phyloP scores from a whole-genome alignment of 805 yeast genomes.

The Candida broadrunensis region DNA sequence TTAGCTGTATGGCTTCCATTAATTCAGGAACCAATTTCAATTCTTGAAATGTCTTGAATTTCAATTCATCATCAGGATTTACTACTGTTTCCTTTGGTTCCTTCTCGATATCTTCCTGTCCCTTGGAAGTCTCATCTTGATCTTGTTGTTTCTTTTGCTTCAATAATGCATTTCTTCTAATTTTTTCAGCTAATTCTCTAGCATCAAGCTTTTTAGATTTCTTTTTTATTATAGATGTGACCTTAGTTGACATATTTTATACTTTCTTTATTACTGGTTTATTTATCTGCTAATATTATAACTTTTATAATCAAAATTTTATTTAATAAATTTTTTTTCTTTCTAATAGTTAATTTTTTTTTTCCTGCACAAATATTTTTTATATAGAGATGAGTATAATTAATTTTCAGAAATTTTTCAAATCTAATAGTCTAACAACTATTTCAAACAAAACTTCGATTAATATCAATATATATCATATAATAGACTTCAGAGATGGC shows the following conservation, averaged over 20 bases:
- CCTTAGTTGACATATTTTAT: neutral
- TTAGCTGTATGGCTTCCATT: constrained; percentile 69
- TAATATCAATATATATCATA: no score
- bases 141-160: constrained; percentile 13
- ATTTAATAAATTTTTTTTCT: neutral
- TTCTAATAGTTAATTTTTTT: no score
- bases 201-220: constrained; percentile 30
- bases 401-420: neutral
- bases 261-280: no score
- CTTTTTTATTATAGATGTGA: constrained; percentile 9
- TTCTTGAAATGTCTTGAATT: constrained; percentile 46
- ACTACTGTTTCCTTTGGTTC: constrained; percentile 4
- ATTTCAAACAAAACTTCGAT: neutral
- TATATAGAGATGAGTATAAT: neutral
- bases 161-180: constrained; percentile 34
- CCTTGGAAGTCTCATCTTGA: constrained; percentile 5
- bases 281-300: no score
- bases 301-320: no score
- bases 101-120: constrained; percentile 2
- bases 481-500: constrained; percentile 22
- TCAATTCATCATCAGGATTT: constrained; percentile 17
- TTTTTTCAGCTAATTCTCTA: constrained; percentile 55
- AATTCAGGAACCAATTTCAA: constrained; percentile 74
- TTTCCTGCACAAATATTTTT: neutral
- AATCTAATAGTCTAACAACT: no score